Conservation (phyloP, 1,284 basidiomycete genomes). For the Fomitopsis betulina region DNA sequence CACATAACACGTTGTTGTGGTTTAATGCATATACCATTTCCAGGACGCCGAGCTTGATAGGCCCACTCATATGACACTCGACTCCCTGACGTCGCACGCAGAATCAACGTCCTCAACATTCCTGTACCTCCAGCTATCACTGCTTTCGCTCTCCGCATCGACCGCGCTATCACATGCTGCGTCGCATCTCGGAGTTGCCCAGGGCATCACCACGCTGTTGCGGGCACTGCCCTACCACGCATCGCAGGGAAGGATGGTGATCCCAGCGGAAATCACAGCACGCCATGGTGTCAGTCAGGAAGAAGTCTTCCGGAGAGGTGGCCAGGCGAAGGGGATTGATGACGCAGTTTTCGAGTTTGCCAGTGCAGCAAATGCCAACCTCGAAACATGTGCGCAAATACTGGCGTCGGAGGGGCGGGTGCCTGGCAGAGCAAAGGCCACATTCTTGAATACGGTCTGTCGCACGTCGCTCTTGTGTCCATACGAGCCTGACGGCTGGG, state of each 20-base stretch:
- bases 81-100: conserved; percentile 67
- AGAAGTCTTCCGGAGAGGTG: conserved; percentile 75
- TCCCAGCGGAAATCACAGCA: conserved; percentile 83
- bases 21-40: conserved; percentile 1
- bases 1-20: conserved; percentile 1
- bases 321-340: conserved; percentile 56
- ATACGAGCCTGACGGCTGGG: conserved; percentile 1
- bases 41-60: conserved; percentile 74
- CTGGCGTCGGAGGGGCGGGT: conserved; percentile 61
- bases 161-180: conserved; percentile 70
- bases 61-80: conserved; percentile 66
- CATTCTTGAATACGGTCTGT: conserved; percentile 73
- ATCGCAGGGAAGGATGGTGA: conserved; percentile 67
- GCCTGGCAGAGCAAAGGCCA: conserved; percentile 63
- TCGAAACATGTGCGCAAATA: conserved; percentile 80
- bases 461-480: neutral
- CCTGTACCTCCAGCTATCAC: conserved; percentile 74
- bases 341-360: conserved; percentile 89
- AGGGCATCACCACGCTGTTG: conserved; percentile 69
- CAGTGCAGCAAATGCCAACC: conserved; percentile 86
- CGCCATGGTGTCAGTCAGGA: conserved; percentile 82
- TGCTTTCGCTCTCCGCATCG: conserved; percentile 63
- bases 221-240: conserved; percentile 77
- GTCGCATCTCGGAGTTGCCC: conserved; percentile 72
- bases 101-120: conserved; percentile 79